These are phyloP conservation scores for Fusarium sp. DNA, from an alignment of 2,329 filamentous ascomycete genomes.

Conservation along the genomic window DNA sequence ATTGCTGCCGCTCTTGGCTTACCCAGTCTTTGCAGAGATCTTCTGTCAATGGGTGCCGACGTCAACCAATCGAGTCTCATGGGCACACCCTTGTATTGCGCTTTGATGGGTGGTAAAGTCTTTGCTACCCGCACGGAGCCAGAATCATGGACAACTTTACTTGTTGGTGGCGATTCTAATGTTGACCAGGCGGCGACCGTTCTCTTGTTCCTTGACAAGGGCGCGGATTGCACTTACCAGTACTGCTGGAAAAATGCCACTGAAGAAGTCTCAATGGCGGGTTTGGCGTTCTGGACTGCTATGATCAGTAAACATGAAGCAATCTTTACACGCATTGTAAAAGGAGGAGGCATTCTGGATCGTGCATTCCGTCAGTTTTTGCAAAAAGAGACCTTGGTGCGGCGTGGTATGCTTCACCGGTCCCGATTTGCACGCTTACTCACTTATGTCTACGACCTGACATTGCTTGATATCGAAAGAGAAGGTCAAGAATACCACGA, in stretches of 20 bases:
- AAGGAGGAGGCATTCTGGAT: constrained; percentile 35
- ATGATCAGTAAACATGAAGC: constrained; percentile 42
- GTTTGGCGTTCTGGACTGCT: constrained; percentile 48
- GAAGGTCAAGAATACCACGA: constrained; percentile 22
- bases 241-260: constrained; percentile 38
- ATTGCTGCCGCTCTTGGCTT: constrained; percentile 54
- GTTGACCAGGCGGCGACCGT: constrained; percentile 39
- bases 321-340: constrained; percentile 44
- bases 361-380: constrained; percentile 36
- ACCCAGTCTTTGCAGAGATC: constrained; percentile 47
- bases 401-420: constrained; percentile 21
- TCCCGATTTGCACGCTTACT: constrained; percentile 41
- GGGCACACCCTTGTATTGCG: constrained; percentile 53
- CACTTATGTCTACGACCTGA: constrained; percentile 46
- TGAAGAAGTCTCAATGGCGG: constrained; percentile 38
- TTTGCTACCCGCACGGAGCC: constrained; percentile 38
- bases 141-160: constrained; percentile 41
- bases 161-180: constrained; percentile 24
- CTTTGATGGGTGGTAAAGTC: constrained; percentile 51
- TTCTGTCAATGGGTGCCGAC: constrained; percentile 42
- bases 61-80: constrained; percentile 43
- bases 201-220: constrained; percentile 42
- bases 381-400: constrained; percentile 19
- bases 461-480: constrained; percentile 19
- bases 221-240: constrained; percentile 35